Conservation (phyloP, 306 rosid genomes). For the Macrotyloma uniflorum region DNA sequence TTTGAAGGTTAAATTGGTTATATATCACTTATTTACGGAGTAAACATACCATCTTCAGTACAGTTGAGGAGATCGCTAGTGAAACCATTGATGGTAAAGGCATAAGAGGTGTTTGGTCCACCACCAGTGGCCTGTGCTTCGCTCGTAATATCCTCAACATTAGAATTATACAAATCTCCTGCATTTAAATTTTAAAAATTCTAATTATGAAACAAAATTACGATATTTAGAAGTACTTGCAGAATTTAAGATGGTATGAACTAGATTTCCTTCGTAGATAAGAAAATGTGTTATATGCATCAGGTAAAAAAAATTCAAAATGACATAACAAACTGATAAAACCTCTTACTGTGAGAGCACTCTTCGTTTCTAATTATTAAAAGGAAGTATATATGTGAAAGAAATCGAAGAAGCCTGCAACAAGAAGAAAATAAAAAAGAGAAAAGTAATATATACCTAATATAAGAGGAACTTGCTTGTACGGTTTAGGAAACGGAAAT, state of each 20-base stretch:
- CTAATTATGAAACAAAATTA: neutral
- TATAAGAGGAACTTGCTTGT: conserved; percentile 48
- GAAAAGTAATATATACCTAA: conserved; percentile 39
- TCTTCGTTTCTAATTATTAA: no score
- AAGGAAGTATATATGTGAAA: no score
- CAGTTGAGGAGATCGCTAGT: conserved; percentile 56
- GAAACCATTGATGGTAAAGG: conserved; percentile 62
- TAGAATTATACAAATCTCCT: conserved; percentile 67
- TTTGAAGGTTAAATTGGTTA: no score
- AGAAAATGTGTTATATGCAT: neutral
- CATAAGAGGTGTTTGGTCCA: conserved; percentile 36
- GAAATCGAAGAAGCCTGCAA: no score
- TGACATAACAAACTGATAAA: neutral
- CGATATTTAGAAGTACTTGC: neutral
- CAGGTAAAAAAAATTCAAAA: neutral
- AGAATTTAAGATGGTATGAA: no score
- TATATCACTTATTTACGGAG: no score
- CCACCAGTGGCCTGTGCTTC: conserved; percentile 34
- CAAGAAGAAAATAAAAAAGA: neutral
- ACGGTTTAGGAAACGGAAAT: conserved; percentile 48
- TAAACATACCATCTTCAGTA: conserved; percentile 36
- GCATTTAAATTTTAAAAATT: neutral
- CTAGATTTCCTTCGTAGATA: neutral
- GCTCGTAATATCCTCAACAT: conserved; percentile 43
- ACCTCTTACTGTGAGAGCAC: neutral